A percentile compares a stretch with the other conserved stretches of the same genome.
phyloP scores from a whole-genome alignment of 768 basidiomycete species.

The Tricholoma hemisulphureum region DNA sequence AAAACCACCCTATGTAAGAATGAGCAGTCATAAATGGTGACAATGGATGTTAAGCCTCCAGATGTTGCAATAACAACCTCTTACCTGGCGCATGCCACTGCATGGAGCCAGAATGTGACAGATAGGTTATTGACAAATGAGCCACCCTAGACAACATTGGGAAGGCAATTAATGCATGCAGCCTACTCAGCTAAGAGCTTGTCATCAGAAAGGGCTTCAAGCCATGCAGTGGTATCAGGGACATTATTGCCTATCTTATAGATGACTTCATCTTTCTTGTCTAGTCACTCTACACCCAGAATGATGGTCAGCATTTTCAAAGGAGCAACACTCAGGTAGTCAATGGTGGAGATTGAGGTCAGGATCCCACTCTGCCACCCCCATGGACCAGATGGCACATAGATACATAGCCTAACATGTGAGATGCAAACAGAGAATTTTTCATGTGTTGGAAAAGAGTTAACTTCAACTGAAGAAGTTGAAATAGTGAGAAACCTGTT shows the following conservation, averaged over 20 bases:
- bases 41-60: conserved; percentile 48
- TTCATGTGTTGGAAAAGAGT: no score
- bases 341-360: conserved; percentile 72
- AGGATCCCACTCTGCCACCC: no score
- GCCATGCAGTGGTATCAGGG: conserved; percentile 72
- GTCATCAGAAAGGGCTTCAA: conserved; percentile 80
- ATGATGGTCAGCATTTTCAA: conserved; percentile 30
- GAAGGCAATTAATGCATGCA: conserved; percentile 79
- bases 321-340: conserved; percentile 68
- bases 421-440: no score
- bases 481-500: no score
- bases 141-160: conserved; percentile 78
- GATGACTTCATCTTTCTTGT: conserved; percentile 42
- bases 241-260: conserved; percentile 50
- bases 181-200: conserved; percentile 82
- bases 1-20: no score
- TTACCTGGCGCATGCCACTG: conserved; percentile 73
- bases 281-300: conserved; percentile 42
- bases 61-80: conserved; percentile 61
- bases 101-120: conserved; percentile 83
- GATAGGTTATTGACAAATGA: conserved; percentile 85
- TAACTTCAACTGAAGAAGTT: no score
- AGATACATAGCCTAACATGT: no score
- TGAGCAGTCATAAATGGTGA: conserved; percentile 79
- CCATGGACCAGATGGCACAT: no score